These are phyloP conservation scores for Scenedesmus sp. DNA, from an alignment of 163 green algal genomes.

Conservation along the genomic window DNA sequence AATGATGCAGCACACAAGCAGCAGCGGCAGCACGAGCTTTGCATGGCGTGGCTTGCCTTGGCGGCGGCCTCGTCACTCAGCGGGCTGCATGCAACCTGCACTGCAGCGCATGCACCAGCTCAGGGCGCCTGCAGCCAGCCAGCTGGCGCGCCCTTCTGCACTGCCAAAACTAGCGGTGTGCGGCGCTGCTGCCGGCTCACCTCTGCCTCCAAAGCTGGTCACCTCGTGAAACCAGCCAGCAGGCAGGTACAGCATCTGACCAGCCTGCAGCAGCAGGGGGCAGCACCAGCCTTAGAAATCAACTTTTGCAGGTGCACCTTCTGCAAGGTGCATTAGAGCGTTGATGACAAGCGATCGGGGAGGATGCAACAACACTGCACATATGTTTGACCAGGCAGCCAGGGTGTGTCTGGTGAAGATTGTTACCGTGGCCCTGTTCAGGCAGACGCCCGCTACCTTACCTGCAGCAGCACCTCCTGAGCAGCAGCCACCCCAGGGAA, in stretches of 20 bases:
- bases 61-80: not conserved
- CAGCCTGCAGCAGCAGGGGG: constrained; percentile 65
- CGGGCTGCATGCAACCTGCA: not conserved
- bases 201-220: constrained; percentile 60
- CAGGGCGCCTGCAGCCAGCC: too few species aligned
- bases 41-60: not conserved
- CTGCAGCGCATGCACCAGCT: not conserved
- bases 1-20: not conserved
- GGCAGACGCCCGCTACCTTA: too few species aligned
- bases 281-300: constrained; percentile 57
- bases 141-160: too few species aligned
- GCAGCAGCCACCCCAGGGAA: constrained; percentile 26
- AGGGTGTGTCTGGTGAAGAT: too few species aligned
- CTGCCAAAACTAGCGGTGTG: too few species aligned
- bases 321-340: not conserved
- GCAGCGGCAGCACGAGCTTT: not conserved
- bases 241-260: constrained; percentile 86
- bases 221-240: constrained; percentile 91
- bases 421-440: too few species aligned
- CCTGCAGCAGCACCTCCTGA: constrained; percentile 26
- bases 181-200: too few species aligned
- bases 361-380: too few species aligned
- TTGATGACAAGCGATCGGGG: too few species aligned
- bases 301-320: constrained; percentile 43
- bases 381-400: too few species aligned